Evolutionary conservation across 371 early-diverging fungal genomes (phyloP).

Genomic region (Nematocida ironsii): DNA sequence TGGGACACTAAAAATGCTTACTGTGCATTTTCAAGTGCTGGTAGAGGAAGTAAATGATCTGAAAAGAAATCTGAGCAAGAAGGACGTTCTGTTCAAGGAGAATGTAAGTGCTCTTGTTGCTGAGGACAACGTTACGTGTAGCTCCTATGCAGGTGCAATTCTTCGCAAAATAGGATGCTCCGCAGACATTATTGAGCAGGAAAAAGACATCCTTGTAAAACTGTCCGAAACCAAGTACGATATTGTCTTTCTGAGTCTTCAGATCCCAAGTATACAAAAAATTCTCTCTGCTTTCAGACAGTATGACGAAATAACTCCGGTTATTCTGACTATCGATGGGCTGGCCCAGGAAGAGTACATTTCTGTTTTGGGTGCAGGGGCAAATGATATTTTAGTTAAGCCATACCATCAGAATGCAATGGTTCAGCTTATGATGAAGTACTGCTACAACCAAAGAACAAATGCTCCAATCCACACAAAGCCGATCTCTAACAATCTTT

Average conservation of each 20-base stretch:
- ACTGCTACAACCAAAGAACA: slow-evolving; percentile 43
- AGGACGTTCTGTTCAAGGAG: slow-evolving; percentile 45
- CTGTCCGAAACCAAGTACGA: slow-evolving; percentile 50
- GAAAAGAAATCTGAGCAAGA: slow-evolving; percentile 58
- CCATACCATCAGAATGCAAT: slow-evolving; percentile 62
- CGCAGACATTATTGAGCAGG: slow-evolving; percentile 33
- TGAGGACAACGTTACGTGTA: slow-evolving; percentile 59
- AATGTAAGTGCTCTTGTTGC: slow-evolving; percentile 38
- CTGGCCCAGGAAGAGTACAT: slow-evolving; percentile 53
- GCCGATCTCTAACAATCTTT: not conserved
- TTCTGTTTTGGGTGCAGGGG: slow-evolving; percentile 26
- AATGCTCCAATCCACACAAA: slow-evolving; percentile 5
- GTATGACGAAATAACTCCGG: slow-evolving; percentile 30
- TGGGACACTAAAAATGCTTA: slow-evolving; percentile 59
- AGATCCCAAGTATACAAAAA: slow-evolving; percentile 18
- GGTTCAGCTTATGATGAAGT: slow-evolving; percentile 54
- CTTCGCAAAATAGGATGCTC: slow-evolving; percentile 52
- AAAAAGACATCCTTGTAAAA: slow-evolving; percentile 23
- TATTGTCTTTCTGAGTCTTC: slow-evolving; percentile 36
- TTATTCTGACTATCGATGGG: slow-evolving; percentile 39
- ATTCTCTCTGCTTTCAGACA: slow-evolving; percentile 51
- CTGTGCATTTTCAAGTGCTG: slow-evolving; percentile 64
- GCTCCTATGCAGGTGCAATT: slow-evolving; percentile 58
- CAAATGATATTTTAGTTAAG: slow-evolving; percentile 56
- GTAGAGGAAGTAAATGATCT: slow-evolving; percentile 67